Base-by-base conservation (phyloP, 768 basidiomycete genomes). In the Suillus plorans region DNA sequence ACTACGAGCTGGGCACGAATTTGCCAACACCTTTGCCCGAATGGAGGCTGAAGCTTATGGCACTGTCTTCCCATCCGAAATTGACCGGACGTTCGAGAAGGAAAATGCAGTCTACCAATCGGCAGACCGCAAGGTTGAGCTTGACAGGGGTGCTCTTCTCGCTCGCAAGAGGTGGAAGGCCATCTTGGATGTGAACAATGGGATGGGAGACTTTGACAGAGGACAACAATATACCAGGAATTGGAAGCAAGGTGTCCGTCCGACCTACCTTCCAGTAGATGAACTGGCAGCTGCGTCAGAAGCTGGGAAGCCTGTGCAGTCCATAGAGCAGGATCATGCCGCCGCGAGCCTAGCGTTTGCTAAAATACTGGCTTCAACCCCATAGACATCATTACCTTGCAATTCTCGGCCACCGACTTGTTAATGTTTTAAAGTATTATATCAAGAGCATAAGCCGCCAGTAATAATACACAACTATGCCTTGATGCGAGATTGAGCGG, bases 11-110 rank as follows among this genome's bases (percentile, higher is more conserved):
- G 90, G 93, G 76, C 89, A 91, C 70, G 86, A 94, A 70, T 83
- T 94, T 58, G 84, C 92, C 2, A 88, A 86, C 45, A 80, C 83
- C 4, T 86, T 93, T 61, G 96, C 97, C 22, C 85, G 83, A 20
- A 79, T 88, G 70, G 95, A 99, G 77, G 95, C 95, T 16, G 82
- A 90, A 69, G 76, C 85, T 9, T 84, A 90, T 71, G 95, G 95
- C 47, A 87, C 86, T 18, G 72, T 78, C 42, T 92, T 92, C 71
- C 80, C 81, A 13, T 84, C 84, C 18, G 87, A 88, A 78, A 83
- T 89, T 41, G 83, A 89, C 69, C 80, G 80, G 64, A 80, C 82
- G 9, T 88, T 89, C 76, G 77, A 80, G 67, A 84, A 85, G 71
- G 88, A 92, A 75, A 84, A 86, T 74, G 80, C 81, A 65, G 81